Base-by-base conservation (phyloP, 352 stramenopile genomes). In the Globisporangium paddicum region DNA sequence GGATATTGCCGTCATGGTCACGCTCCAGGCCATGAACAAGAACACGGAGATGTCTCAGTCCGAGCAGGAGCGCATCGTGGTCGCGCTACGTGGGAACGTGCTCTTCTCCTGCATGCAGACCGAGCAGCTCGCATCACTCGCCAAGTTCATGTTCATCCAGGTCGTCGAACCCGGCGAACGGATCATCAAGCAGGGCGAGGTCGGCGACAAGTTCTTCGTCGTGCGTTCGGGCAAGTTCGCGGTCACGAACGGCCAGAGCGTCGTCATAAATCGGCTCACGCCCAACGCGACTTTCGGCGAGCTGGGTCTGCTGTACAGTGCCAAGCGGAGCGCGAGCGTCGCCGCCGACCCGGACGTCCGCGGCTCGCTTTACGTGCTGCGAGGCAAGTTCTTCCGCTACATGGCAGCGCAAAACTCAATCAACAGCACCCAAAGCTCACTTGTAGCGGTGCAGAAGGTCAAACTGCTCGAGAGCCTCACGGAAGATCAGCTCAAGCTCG, bases 201-300 rank as follows among this genome's bases (percentile, higher is more conserved):
- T 83, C 52, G 89, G 86, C 40, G 79, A 96, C 63, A 83, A 86
- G 32, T 86, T 96, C 48, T 96, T 82, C 67, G 69, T 80, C 41
- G 73, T 83, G 42, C 72, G 73, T 0, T 80, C 72, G 23, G 73
- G 75, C 21, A 68, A 75, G 35, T 87, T 87, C 48, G 67, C 83
- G 28, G 75, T 87, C 6, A 40, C 77, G 11, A 66, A 70, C 14
- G 60, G 45, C 40, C 48, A 80, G 25, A 67, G 64, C 25, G 70
- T 84, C 32, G 69, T 73, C 3, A 73, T 83, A 46, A 82, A 83
- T 41, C 68, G 67, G 0, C 50, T 85, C 14, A 42, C 49, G 0
- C 59, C 65, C 0, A 75, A 73, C 14, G 45, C 73, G 4, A 80
- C 73, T 0, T 87, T 87, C 51, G 77, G 77, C 0, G 77, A 87